Evolutionary conservation across 768 basidiomycete species (phyloP).

Genomic region (Agaricus blazei): DNA sequence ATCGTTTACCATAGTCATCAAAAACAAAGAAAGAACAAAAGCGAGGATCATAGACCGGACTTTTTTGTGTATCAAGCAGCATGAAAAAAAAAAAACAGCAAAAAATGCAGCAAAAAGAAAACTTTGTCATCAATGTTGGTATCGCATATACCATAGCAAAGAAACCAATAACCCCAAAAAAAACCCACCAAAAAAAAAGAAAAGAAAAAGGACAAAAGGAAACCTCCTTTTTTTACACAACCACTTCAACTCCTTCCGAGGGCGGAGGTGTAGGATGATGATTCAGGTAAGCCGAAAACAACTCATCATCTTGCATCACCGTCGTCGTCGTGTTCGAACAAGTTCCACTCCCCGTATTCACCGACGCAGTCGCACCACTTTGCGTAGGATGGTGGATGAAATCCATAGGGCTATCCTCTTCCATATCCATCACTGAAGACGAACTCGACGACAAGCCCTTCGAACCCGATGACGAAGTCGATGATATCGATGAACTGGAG

Average conservation of each 20-base stretch:
- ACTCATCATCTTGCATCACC: constrained; percentile 46
- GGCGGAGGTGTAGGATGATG: constrained; percentile 19
- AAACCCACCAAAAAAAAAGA: constrained; percentile 1
- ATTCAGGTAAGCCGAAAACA: constrained; percentile 45
- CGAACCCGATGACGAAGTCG: neutral
- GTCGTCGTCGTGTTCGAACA: too few species aligned
- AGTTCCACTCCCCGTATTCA: constrained; percentile 20
- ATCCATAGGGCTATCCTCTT: constrained; percentile 66
- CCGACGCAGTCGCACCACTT: constrained; percentile 19
- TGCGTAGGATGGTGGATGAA: constrained; percentile 59
- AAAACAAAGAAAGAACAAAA: too few species aligned
- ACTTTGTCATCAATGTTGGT: too few species aligned
- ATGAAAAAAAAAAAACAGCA: too few species aligned
- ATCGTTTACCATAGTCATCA: too few species aligned
- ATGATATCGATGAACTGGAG: neutral
- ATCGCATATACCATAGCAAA: too few species aligned
- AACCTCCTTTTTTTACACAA: constrained; percentile 18
- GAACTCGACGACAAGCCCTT: neutral
- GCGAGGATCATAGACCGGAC: too few species aligned
- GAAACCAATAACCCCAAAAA: too few species aligned
- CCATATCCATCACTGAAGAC: neutral
- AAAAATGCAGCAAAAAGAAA: too few species aligned
- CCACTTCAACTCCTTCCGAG: constrained; percentile 14
- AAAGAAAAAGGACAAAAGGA: neutral
- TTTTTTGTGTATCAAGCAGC: too few species aligned